Conservation (phyloP, 371 early-diverging fungal genomes). For the Apophysomyces elegans region DNA sequence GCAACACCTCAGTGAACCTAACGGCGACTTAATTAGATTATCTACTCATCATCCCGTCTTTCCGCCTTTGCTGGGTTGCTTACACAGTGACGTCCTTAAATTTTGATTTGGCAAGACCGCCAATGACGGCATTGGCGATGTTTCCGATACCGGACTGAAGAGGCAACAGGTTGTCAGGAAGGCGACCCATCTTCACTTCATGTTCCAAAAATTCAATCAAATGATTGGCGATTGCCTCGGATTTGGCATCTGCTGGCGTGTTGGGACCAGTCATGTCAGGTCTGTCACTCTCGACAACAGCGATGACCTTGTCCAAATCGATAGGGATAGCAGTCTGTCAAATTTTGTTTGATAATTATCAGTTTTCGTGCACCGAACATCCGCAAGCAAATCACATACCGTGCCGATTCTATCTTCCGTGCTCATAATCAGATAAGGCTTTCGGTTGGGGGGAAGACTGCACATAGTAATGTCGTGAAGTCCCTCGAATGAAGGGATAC, state of each 20-base stretch:
- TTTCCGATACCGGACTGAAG: constrained; percentile 62
- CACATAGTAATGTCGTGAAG: constrained; percentile 54
- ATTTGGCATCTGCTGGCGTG: constrained; percentile 46
- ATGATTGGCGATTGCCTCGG: constrained; percentile 51
- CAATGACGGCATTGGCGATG: constrained; percentile 61
- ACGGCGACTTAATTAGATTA: constrained; percentile 11
- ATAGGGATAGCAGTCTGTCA: constrained; percentile 52
- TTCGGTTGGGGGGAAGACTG: constrained; percentile 48
- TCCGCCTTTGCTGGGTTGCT: constrained; percentile 18
- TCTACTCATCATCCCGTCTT: constrained; percentile 12
- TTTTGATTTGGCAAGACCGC: constrained; percentile 53
- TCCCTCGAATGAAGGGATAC: constrained; percentile 58
- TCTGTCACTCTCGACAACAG: constrained; percentile 50
- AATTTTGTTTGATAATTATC: background rate
- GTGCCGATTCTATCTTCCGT: constrained; percentile 57
- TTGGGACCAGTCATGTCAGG: constrained; percentile 54
- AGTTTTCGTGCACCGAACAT: constrained; percentile 1
- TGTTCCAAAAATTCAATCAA: constrained; percentile 57
- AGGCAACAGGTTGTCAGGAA: constrained; percentile 51
- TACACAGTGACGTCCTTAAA: constrained; percentile 59
- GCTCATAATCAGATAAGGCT: constrained; percentile 53
- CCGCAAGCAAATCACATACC: constrained; percentile 31
- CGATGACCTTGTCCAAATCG: constrained; percentile 54
- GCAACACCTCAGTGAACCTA: constrained; percentile 55
- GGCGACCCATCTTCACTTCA: constrained; percentile 56